phyloP scores from a whole-genome alignment of 192 early-diverging fungal species.

The Linderina pennispora region DNA sequence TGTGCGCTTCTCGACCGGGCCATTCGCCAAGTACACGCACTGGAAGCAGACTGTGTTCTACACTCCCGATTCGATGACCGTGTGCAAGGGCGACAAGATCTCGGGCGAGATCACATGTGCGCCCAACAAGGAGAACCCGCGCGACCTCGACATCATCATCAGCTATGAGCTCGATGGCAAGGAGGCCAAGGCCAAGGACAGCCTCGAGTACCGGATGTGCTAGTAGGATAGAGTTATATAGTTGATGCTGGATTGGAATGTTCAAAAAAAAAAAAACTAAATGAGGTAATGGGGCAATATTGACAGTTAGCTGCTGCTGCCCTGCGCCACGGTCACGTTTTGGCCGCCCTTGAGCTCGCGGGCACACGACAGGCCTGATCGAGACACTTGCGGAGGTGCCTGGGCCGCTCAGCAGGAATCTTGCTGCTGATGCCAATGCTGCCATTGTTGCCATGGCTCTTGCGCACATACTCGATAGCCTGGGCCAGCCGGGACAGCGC shows the following conservation, averaged over 20 bases:
- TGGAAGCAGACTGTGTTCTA: conserved; percentile 99
- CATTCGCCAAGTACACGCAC: conserved; percentile 89
- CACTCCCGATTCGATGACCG: conserved; percentile 63
- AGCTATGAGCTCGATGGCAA: conserved; percentile 60
- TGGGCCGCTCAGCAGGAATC: too few species aligned
- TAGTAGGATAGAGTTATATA: conserved; percentile 2
- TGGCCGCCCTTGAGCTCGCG: too few species aligned
- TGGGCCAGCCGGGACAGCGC: conserved; percentile 35
- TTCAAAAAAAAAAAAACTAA: too few species aligned
- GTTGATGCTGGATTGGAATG: too few species aligned
- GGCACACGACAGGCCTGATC: too few species aligned
- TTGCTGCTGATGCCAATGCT: neutral
- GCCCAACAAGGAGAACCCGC: conserved; percentile 79
- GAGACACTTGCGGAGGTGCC: too few species aligned
- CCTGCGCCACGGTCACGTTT: too few species aligned
- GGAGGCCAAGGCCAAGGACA: conserved; percentile 43
- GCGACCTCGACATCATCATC: conserved; percentile 91
- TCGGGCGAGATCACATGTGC: conserved; percentile 59
- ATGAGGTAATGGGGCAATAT: too few species aligned
- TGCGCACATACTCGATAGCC: too few species aligned
- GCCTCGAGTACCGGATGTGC: conserved; percentile 68
- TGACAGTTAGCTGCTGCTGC: too few species aligned
- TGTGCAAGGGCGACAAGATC: conserved; percentile 69
- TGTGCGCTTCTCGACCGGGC: conserved; percentile 74
- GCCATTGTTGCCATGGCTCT: neutral